Conservation (phyloP, 345 rosid species). For the Rhizophora mangle region DNA sequence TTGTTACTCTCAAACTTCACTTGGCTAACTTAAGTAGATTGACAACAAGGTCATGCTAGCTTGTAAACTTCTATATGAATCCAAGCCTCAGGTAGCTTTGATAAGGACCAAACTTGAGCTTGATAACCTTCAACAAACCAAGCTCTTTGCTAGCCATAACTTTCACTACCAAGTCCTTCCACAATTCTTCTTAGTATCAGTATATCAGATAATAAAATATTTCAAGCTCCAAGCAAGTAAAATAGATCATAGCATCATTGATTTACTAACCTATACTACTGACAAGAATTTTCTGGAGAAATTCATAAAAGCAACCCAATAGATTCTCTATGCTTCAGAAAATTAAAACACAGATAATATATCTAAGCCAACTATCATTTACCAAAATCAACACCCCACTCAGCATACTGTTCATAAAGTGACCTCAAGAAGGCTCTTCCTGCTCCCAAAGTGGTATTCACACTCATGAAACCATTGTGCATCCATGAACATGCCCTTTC, state of each 20-base stretch:
- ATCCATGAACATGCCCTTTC: conserved; percentile 94
- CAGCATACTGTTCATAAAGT: conserved; percentile 73
- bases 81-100: not conserved
- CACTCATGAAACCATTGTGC: conserved; percentile 88
- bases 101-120: not conserved
- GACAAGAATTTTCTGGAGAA: not conserved
- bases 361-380: conserved; percentile 17
- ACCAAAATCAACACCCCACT: conserved; percentile 97
- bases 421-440: conserved; percentile 89
- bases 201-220: no score
- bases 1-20: not conserved
- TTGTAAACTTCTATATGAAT: not conserved
- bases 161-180: not conserved
- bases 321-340: not conserved
- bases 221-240: no score
- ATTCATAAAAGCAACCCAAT: not conserved
- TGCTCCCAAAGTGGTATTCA: conserved; percentile 62
- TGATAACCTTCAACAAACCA: not conserved
- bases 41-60: not conserved
- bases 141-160: not conserved
- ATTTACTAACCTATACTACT: no score
- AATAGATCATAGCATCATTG: no score
- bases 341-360: not conserved
- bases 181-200: no score
- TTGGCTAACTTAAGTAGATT: not conserved